These are phyloP conservation scores for Microsporum audouinii DNA, from an alignment of 2,329 filamentous ascomycete genomes.

Conservation along the genomic window DNA sequence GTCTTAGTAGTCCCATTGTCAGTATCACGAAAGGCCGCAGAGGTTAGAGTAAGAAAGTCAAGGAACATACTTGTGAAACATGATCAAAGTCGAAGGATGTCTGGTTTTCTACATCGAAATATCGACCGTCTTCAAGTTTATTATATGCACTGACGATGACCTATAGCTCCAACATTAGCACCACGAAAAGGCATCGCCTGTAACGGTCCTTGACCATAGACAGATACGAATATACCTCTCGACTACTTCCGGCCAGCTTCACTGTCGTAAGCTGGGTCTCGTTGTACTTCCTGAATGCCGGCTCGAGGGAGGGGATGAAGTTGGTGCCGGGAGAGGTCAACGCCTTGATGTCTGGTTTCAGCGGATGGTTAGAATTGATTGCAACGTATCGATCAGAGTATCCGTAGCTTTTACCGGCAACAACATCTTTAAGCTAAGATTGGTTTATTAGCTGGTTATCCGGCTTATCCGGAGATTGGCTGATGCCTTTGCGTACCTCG, in stretches of 20 bases:
- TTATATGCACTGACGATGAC: conserved; percentile 75
- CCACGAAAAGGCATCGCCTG: neutral
- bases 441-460: conserved; percentile 14
- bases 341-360: conserved; percentile 66
- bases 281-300: conserved; percentile 89
- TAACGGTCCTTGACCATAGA: neutral
- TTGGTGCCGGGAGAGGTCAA: conserved; percentile 60
- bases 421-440: conserved; percentile 68
- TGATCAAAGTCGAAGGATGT: conserved; percentile 88
- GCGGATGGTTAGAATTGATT: neutral
- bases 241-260: conserved; percentile 77
- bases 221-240: conserved; percentile 46
- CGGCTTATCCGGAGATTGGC: neutral
- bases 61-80: conserved; percentile 50
- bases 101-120: conserved; percentile 81
- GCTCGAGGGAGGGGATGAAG: conserved; percentile 59
- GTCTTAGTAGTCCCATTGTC: conserved; percentile 42
- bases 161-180: neutral
- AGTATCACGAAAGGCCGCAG: neutral
- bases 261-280: conserved; percentile 84
- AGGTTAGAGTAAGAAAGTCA: conserved; percentile 9
- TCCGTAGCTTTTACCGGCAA: conserved; percentile 54
- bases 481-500: conserved; percentile 53
- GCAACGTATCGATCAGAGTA: neutral
- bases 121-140: conserved; percentile 64